Percentiles rank a stretch among this genome's conserved stretches.
Conservation (phyloP, 106 monocot genomes). For the Dendrobium nobile region DNA sequence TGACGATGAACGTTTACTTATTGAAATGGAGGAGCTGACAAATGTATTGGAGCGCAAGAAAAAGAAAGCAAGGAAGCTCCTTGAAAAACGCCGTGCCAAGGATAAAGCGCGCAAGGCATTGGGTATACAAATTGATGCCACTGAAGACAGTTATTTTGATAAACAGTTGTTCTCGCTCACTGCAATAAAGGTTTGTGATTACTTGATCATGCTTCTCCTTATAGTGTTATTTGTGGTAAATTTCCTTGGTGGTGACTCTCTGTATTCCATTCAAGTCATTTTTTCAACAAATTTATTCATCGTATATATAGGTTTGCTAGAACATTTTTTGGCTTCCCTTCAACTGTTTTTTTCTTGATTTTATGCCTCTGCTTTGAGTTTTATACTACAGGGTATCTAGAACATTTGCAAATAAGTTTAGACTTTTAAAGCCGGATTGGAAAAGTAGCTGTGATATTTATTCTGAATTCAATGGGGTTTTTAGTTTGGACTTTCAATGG, state of each 20-base stretch:
- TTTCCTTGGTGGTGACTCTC: not conserved
- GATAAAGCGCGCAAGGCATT: conserved; percentile 82
- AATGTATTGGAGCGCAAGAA: conserved; percentile 71
- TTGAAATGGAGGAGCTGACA: conserved; percentile 91
- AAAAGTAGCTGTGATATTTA: not conserved
- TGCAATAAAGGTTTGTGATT: conserved; percentile 60
- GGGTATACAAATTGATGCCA: conserved; percentile 95
- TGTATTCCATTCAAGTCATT: not conserved
- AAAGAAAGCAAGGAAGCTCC: conserved; percentile 60
- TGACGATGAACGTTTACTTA: conserved; percentile 78
- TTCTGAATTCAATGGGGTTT: not conserved
- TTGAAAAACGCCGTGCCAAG: conserved; percentile 71
- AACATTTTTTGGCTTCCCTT: not conserved
- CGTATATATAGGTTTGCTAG: not conserved
- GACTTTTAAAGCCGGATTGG: not conserved
- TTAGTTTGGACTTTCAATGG: too few relatives aligned
- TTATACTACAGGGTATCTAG: not conserved
- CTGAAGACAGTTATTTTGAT: conserved; percentile 73
- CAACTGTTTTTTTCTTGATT: not conserved
- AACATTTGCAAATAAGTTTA: not conserved
- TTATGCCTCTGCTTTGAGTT: not conserved
- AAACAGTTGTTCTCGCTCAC: conserved; percentile 75
- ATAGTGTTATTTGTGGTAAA: not conserved
- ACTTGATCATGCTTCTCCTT: not conserved
- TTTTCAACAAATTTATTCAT: not conserved